Evolutionary conservation across 78 protist genomes (phyloP).

Genomic region (Anaeramoeba ignava): DNA sequence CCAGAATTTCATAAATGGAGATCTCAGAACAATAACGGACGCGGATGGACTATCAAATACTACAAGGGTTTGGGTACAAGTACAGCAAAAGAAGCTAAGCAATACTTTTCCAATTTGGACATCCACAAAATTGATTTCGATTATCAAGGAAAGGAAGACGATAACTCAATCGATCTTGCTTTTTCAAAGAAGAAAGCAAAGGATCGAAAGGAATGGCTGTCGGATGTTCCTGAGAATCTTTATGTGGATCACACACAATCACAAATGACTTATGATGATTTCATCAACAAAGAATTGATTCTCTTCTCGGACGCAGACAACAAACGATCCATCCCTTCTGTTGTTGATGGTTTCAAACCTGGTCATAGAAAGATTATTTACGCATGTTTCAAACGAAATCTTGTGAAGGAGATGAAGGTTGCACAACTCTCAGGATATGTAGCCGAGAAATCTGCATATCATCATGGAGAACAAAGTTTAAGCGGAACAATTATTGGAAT

Average conservation of each 20-base stretch:
- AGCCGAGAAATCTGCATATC: slow-evolving; percentile 84
- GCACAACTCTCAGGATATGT: slow-evolving; percentile 96
- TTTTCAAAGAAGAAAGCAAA: slow-evolving; percentile 50
- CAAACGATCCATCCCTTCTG: slow-evolving; percentile 82
- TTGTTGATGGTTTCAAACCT: slow-evolving; percentile 93
- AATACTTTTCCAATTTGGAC: slow-evolving; percentile 69
- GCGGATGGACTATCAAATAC: slow-evolving; percentile 70
- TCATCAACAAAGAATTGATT: slow-evolving; percentile 81
- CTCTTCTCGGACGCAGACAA: slow-evolving; percentile 77
- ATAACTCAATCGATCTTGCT: neutral
- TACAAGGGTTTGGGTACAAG: slow-evolving; percentile 96
- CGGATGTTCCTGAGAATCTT: neutral
- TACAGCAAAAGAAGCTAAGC: slow-evolving; percentile 74
- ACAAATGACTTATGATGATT: slow-evolving; percentile 27
- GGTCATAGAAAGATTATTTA: slow-evolving; percentile 89
- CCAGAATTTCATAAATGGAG: slow-evolving; percentile 72
- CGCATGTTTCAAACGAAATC: slow-evolving; percentile 87
- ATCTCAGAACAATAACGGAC: slow-evolving; percentile 1
- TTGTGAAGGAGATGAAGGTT: slow-evolving; percentile 82
- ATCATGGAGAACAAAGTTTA: slow-evolving; percentile 90
- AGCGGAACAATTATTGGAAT: slow-evolving; percentile 66
- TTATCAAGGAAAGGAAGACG: neutral
- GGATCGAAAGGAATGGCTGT: slow-evolving; percentile 91
- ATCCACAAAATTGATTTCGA: slow-evolving; percentile 41
- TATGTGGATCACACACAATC: slow-evolving; percentile 20